These are phyloP conservation scores for Eucalyptus sp. DNA, from an alignment of 345 rosid genomes.

Conservation along the genomic window DNA sequence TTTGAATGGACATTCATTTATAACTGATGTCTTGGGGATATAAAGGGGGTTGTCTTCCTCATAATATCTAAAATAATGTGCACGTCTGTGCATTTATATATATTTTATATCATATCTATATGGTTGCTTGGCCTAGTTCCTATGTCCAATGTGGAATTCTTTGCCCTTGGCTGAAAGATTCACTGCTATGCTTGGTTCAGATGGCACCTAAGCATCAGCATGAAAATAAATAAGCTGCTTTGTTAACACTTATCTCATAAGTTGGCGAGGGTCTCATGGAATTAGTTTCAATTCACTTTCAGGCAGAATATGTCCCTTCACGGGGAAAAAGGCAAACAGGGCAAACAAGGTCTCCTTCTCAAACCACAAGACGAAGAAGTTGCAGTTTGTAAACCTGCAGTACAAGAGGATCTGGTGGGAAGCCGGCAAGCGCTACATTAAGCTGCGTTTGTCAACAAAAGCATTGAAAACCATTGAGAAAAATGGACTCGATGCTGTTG, in stretches of 20 bases:
- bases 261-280: neutral
- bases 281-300: neutral
- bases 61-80: neutral
- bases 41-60: neutral
- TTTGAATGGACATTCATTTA: neutral
- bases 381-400: constrained; percentile 88
- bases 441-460: constrained; percentile 75
- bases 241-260: neutral
- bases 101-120: neutral
- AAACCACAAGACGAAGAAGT: constrained; percentile 88
- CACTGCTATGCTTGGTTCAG: neutral
- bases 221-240: neutral
- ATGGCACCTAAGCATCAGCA: neutral
- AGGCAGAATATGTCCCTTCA: constrained; percentile 91
- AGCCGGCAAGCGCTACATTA: constrained; percentile 78
- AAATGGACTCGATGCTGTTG: constrained; percentile 90
- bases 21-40: neutral
- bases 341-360: constrained; percentile 92
- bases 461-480: constrained; percentile 93
- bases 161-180: neutral
- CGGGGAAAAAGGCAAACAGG: constrained; percentile 89
- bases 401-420: constrained; percentile 97
- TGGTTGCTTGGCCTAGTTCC: neutral
- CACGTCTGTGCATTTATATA: neutral
- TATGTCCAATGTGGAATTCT: neutral